Conservation (phyloP, 2,329 filamentous ascomycete species). For the Rhynchosporium graminicola region DNA sequence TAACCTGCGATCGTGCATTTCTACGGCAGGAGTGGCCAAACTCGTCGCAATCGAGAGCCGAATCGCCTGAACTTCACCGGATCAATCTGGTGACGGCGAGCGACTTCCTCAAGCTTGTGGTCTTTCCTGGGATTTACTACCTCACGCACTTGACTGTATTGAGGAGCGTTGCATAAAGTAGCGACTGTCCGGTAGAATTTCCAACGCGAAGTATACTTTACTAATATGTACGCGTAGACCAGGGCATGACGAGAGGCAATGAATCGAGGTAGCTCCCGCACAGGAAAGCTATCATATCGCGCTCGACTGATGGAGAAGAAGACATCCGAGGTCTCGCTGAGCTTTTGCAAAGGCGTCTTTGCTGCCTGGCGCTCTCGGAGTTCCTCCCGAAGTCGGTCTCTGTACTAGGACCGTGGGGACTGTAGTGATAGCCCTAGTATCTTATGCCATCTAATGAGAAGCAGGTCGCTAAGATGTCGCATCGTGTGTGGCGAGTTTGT, state of each 20-base stretch:
- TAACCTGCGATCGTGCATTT: background rate
- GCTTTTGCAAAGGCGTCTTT: constrained; percentile 36
- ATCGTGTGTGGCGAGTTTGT: no score
- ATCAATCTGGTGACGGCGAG: constrained; percentile 41
- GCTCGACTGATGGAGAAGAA: constrained; percentile 43
- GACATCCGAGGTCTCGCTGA: constrained; percentile 44
- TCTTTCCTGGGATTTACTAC: constrained; percentile 44
- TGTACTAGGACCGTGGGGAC: constrained; percentile 41
- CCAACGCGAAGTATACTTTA: constrained; percentile 43
- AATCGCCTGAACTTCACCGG: constrained; percentile 36
- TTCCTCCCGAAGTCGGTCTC: constrained; percentile 35
- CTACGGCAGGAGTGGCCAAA: constrained; percentile 43
- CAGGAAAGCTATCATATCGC: constrained; percentile 41
- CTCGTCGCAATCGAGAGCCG: constrained; percentile 34
- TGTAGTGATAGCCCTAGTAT: constrained; percentile 39
- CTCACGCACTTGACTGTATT: constrained; percentile 37
- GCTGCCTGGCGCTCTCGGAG: constrained; percentile 39
- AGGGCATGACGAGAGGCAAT: constrained; percentile 15
- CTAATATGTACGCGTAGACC: constrained; percentile 43
- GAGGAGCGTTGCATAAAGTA: constrained; percentile 34
- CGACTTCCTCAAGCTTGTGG: constrained; percentile 40
- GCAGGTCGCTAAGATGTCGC: no score
- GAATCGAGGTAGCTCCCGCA: constrained; percentile 31
- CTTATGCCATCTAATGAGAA: constrained; percentile 28
- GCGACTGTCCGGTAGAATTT: constrained; percentile 41